Base-by-base conservation (phyloP, 257 asterid species). In the Solanum bulbocastanum region DNA sequence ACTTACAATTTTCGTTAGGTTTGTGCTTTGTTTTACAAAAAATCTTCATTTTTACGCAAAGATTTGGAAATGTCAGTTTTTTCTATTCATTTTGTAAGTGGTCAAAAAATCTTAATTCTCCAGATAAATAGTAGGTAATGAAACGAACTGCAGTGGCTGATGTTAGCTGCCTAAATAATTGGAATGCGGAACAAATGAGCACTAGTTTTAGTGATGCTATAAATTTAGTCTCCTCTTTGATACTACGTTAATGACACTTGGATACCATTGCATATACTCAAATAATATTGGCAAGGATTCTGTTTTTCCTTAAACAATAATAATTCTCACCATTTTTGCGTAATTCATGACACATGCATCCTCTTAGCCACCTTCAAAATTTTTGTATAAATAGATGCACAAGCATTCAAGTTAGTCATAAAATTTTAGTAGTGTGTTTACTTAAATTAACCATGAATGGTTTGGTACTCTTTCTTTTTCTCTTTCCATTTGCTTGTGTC, bases 401-500 rank as follows among this genome's bases (percentile, higher is more conserved):
- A 32, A 27, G 16, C 9, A 72, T 25, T 86, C 56, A 14, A 44
- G 14, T 27, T 3, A 25, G 12, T 13, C 75, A 35, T 9, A 18
- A 2, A 35, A 35, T 72, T 35, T 72, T 4, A 11, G 7, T 3
- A 33, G 15, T 42, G 42, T 32, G 4, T 13, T 44, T 33, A 9
- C 27, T 18, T 9, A 4, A 72, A 20, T 35, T 83, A 15, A 71
- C 86, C 81, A 83, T 90, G 86, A 16, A 81, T 72, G 75, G 16
- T 44, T 79, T 79, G 69, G 56, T 44, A 23, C 58, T 81, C 2
- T 23, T 87, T 44, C 62, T 91, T 40, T 76, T 71, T 27, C 60
- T 89, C 86, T 88, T 88, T 88, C 36, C 88, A n/a, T 83, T 89
- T 46, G 44, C 62, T 60, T 71, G 88, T 36, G 69, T 86, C 46